Evolutionary conservation across 164 flowering plant genomes (phyloP).

Genomic region (Hamamelis virginiana): DNA sequence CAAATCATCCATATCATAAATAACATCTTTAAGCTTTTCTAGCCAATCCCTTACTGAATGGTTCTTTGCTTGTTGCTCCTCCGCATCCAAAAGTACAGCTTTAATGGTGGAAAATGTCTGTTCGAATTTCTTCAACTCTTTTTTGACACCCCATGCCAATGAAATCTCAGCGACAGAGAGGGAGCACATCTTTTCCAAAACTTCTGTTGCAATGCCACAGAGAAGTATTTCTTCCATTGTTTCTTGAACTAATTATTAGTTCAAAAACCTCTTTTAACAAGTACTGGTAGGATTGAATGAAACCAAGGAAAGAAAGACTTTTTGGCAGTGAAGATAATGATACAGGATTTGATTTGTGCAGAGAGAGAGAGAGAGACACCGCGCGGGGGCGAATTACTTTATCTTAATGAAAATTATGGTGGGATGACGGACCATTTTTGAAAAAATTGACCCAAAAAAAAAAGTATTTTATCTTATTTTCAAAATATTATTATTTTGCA

Average conservation of each 20-base stretch:
- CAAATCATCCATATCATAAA: conserved; percentile 17
- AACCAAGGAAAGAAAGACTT: no score
- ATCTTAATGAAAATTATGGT: no score
- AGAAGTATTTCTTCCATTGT: neutral
- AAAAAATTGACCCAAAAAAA: no score
- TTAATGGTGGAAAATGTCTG: neutral
- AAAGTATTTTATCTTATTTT: no score
- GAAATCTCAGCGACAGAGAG: neutral
- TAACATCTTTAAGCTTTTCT: conserved; percentile 3
- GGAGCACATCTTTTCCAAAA: neutral
- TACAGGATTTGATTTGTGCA: no score
- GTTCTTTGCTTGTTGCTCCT: neutral
- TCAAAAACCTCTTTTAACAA: no score
- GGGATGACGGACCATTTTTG: no score
- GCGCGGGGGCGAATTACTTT: no score
- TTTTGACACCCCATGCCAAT: neutral
- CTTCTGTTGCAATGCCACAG: neutral
- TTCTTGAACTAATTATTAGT: neutral
- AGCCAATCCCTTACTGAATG: conserved; percentile 14
- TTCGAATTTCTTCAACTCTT: neutral
- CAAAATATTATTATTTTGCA: no score
- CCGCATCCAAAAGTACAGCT: neutral
- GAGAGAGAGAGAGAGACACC: no score
- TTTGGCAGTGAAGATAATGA: no score
- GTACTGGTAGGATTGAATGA: no score